Conservation (phyloP, 164 flowering plant genomes). For the Macadamia integrifolia region DNA sequence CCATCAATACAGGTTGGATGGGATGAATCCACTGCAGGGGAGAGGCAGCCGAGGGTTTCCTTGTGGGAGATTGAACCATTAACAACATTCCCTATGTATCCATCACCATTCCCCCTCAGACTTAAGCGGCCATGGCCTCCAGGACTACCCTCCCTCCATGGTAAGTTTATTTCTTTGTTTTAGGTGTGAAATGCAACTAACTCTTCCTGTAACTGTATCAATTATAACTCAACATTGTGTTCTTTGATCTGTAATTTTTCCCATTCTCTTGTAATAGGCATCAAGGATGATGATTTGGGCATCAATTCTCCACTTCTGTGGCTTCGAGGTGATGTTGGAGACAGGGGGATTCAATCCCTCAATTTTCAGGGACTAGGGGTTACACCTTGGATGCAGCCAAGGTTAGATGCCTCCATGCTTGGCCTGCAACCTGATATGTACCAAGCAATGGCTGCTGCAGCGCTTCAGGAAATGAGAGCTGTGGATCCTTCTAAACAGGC, state of each 20-base stretch:
- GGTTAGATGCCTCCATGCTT: constrained; percentile 70
- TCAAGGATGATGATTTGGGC: constrained; percentile 72
- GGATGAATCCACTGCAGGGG: constrained; percentile 99
- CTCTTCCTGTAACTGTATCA: not conserved
- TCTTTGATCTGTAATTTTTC: not conserved
- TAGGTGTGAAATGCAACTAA: not conserved
- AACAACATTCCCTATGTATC: constrained; percentile 97
- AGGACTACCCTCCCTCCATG: constrained; percentile 69
- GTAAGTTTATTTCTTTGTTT: constrained; percentile 25
- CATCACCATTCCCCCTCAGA: constrained; percentile 82
- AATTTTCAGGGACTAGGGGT: constrained; percentile 82
- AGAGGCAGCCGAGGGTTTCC: constrained; percentile 96
- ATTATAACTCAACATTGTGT: not conserved
- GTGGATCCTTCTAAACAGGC: constrained; percentile 53
- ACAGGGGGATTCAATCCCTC: constrained; percentile 61
- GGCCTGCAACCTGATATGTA: constrained; percentile 75
- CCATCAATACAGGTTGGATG: constrained; percentile 74
- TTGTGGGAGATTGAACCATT: constrained; percentile 97
- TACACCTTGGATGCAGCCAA: constrained; percentile 82
- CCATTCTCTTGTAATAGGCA: constrained; percentile 29
- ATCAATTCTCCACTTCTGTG: constrained; percentile 76
- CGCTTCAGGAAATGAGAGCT: constrained; percentile 73
- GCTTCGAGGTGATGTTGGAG: constrained; percentile 66
- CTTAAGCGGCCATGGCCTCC: constrained; percentile 96
- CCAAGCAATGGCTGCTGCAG: constrained; percentile 87